phyloP scores from a whole-genome alignment of 345 rosid species.

The Gynandropsis gynandra region DNA sequence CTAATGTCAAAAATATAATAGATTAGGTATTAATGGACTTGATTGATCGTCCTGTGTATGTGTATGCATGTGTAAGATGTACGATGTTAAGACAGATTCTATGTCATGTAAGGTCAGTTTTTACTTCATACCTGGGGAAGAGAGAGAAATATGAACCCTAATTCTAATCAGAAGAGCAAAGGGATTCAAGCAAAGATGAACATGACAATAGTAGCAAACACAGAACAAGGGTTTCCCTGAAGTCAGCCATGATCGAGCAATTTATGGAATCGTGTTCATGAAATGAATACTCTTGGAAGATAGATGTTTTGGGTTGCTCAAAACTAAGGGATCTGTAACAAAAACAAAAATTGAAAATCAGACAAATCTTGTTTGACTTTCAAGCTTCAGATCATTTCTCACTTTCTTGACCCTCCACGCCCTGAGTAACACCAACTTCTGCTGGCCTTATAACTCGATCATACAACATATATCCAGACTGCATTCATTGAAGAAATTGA shows the following conservation, averaged over 20 bases:
- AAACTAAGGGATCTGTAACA: too few species aligned
- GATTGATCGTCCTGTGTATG: constrained; percentile 5
- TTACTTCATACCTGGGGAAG: too few species aligned
- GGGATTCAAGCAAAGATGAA: constrained; percentile 4
- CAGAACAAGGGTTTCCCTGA: constrained; percentile 19
- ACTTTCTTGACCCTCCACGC: constrained; percentile 28
- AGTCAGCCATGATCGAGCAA: constrained; percentile 13
- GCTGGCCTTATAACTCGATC: constrained; percentile 92
- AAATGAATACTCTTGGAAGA: constrained; percentile 14
- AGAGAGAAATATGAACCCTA: constrained; percentile 1
- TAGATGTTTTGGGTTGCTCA: too few species aligned
- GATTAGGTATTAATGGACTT: constrained; percentile 5
- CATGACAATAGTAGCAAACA: not conserved
- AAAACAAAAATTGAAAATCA: too few species aligned
- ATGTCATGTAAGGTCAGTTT: too few species aligned
- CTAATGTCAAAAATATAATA: not conserved
- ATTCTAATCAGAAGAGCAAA: not conserved
- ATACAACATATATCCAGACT: constrained; percentile 71
- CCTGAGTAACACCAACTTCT: constrained; percentile 82
- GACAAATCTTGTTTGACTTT: constrained; percentile 12
- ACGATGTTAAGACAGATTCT: too few species aligned
- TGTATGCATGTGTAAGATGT: constrained; percentile 17
- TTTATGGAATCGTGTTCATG: constrained; percentile 15
- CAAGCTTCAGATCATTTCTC: constrained; percentile 34
- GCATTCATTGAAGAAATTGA: constrained; percentile 25